phyloP scores from a whole-genome alignment of 805 yeast species.

The Saccharomyces jurei region DNA sequence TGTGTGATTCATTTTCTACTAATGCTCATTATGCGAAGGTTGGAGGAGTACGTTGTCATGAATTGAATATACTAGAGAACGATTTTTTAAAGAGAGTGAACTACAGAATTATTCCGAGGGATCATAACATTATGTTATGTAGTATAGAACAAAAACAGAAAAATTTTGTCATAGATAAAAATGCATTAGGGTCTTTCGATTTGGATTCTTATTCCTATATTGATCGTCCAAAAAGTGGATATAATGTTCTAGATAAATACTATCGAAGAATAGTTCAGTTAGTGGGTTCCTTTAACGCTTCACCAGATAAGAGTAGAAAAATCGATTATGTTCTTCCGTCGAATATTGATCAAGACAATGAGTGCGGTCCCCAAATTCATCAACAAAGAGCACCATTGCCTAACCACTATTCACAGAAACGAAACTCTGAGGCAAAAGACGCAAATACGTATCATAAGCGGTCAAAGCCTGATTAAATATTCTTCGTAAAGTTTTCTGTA shows the following conservation, averaged over 20 bases:
- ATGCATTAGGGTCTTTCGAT: not conserved
- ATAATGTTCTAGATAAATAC: constrained; percentile 40
- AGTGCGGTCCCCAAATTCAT: not conserved
- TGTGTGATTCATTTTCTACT: constrained; percentile 90
- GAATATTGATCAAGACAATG: not conserved
- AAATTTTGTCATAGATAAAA: constrained; percentile 10
- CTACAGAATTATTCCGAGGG: constrained; percentile 64
- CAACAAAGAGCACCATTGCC: not conserved
- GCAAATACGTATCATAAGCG: not conserved
- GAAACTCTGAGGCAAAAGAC: not conserved
- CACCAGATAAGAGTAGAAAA: constrained; percentile 21
- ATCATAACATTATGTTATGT: constrained; percentile 34
- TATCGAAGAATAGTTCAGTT: constrained; percentile 42
- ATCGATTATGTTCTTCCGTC: constrained; percentile 16
- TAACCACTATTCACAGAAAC: not conserved
- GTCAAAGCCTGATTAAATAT: not conserved
- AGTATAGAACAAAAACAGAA: constrained; percentile 24
- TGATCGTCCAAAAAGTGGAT: constrained; percentile 23
- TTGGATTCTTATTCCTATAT: constrained; percentile 2
- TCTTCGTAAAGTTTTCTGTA: not conserved
- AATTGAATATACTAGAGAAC: constrained; percentile 77
- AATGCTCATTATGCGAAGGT: constrained; percentile 91
- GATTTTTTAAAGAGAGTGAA: constrained; percentile 77
- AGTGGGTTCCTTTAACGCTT: constrained; percentile 35
- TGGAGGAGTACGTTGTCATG: constrained; percentile 83